Evolutionary conservation across 805 yeast genomes (phyloP).

Genomic region (Wickerhamiella hasegawae): DNA sequence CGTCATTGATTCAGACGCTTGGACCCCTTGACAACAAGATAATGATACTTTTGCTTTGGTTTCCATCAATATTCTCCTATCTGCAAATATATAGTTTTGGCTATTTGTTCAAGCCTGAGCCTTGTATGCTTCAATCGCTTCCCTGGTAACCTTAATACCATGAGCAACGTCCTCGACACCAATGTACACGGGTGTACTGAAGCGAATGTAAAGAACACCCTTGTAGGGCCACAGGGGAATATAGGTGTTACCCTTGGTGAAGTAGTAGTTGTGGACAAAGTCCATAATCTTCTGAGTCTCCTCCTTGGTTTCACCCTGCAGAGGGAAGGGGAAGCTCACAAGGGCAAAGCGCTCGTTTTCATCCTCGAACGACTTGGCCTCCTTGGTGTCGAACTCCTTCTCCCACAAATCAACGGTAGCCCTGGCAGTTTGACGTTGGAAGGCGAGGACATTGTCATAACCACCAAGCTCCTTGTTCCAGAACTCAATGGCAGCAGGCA

Average conservation of each 20-base stretch:
- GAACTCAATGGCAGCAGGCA: constrained; percentile 37
- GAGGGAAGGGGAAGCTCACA: constrained; percentile 30
- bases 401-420: background rate
- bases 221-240: constrained; percentile 32
- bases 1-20: too few species aligned
- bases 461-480: constrained; percentile 44
- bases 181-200: constrained; percentile 45
- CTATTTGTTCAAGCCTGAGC: too few species aligned
- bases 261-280: constrained; percentile 14
- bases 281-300: constrained; percentile 13
- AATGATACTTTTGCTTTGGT: too few species aligned
- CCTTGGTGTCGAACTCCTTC: constrained; percentile 16
- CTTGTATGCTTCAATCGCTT: constrained; percentile 17
- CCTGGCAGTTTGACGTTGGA: constrained; percentile 31
- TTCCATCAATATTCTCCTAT: too few species aligned
- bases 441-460: constrained; percentile 11
- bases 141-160: constrained; percentile 28
- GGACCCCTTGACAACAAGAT: too few species aligned
- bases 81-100: too few species aligned
- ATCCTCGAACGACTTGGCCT: constrained; percentile 25
- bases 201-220: constrained; percentile 30
- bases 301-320: constrained; percentile 9
- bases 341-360: constrained; percentile 26
- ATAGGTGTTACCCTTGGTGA: constrained; percentile 26
- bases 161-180: constrained; percentile 38